Base-by-base conservation (phyloP, 1,284 basidiomycete species). In the Sanguinoderma infundibulare region DNA sequence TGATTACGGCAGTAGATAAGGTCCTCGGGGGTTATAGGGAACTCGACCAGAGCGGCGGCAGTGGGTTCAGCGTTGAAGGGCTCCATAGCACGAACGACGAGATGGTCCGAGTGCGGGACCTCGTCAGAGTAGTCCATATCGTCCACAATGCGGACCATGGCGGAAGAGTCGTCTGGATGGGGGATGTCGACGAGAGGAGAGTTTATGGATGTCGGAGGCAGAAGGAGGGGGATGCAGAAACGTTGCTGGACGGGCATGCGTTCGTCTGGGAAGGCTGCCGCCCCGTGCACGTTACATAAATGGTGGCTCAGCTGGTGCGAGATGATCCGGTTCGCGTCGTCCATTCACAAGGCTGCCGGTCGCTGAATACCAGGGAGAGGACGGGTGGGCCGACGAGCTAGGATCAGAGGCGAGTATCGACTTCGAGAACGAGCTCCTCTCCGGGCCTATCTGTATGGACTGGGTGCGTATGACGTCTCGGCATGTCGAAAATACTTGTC, bases 1-100 rank as follows among this genome's bases (percentile, higher is more conserved):
- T 87, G 85, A 65, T 87, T 87, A 24, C 86, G 79, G 66, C 82
- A 84, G 67, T 87, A 88, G 10, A 87, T 78, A 24, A 87, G 78
- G 38, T 85, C 80, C 60, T 85, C 83, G 10, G 86, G 86, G 8
- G 85, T 87, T 52, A 81, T 55, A 5, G 77, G 71, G 65, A 83
- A 85, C 67, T 86, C 80, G 35, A 86, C 81, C 1, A 87, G 75
- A 28, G 79, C 77, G 47, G 79, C 74, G 10, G 80, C 79, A 20
- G 77, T 75, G 1, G 85, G 82, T 67, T 88, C 86, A 34, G 86
- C 86, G 69, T 87, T 87, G 75, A 83, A 85, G 4, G 86, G 85
- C 46, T 83, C 70, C 5, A 70, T 69, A 15, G 74, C 78, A 61
- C 81, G 81, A 7, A 86, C 73, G 52, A 75, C 69, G 39, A 87